Percentiles rank a stretch among this genome's conserved stretches.
Conservation (phyloP, 2,329 filamentous ascomycete species). For the Pseudonectria buxi region DNA sequence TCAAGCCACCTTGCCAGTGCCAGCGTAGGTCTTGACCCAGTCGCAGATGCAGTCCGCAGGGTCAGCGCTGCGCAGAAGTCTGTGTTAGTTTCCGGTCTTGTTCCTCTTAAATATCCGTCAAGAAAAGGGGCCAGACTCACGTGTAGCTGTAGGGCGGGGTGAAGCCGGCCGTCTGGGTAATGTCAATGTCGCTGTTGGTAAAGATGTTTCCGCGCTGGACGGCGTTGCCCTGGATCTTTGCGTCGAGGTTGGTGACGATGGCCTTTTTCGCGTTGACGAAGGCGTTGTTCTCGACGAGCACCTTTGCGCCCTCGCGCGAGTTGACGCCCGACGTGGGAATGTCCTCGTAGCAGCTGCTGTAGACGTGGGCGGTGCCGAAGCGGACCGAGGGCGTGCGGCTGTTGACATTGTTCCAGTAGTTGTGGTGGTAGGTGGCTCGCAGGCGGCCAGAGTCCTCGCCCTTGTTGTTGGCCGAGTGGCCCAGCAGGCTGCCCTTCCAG, state of each 20-base stretch:
- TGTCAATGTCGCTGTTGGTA: slow-evolving; percentile 26
- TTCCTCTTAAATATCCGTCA: too few relatives aligned
- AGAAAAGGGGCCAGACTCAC: slow-evolving; percentile 14
- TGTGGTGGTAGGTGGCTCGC: slow-evolving; percentile 50
- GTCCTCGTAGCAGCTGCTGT: slow-evolving; percentile 44
- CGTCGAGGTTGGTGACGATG: slow-evolving; percentile 37
- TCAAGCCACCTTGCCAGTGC: slow-evolving; percentile 15
- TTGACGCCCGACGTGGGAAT: slow-evolving; percentile 43
- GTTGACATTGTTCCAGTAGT: slow-evolving; percentile 51
- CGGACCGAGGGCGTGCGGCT: slow-evolving; percentile 40
- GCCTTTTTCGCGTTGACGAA: slow-evolving; percentile 39
- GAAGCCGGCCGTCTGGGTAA: slow-evolving; percentile 28
- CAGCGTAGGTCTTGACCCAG: slow-evolving; percentile 18
- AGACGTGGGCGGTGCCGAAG: slow-evolving; percentile 54
- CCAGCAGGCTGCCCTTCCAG: slow-evolving; percentile 55
- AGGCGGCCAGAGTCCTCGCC: slow-evolving; percentile 49
- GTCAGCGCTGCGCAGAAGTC: slow-evolving; percentile 4
- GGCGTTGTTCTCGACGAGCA: slow-evolving; percentile 45
- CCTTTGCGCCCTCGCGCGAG: slow-evolving; percentile 44
- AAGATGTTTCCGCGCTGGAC: slow-evolving; percentile 39
- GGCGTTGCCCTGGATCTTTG: slow-evolving; percentile 37
- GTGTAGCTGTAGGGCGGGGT: slow-evolving; percentile 31
- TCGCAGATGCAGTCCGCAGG: slow-evolving; percentile 17
- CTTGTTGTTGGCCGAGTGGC: slow-evolving; percentile 46
- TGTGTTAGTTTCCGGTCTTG: background rate